Conservation (phyloP, 2,329 filamentous ascomycete genomes). For the Balansia obtecta region DNA sequence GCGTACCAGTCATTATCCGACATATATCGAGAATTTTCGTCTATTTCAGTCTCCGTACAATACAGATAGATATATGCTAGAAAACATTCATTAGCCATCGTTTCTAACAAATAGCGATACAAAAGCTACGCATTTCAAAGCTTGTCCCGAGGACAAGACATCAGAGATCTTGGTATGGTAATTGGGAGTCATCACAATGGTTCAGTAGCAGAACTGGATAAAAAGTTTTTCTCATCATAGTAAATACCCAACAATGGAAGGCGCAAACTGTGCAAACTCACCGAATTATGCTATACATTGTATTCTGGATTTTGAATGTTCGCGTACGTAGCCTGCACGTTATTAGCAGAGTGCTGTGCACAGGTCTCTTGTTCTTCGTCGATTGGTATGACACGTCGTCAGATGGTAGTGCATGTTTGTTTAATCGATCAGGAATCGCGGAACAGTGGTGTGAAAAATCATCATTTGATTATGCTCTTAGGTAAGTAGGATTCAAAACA, state of each 20-base stretch:
- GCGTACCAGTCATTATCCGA: too few relatives aligned
- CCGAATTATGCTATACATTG: too few relatives aligned
- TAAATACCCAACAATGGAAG: background rate
- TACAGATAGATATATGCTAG: too few relatives aligned
- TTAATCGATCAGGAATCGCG: conserved; percentile 49
- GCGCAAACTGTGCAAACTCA: too few relatives aligned
- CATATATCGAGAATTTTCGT: too few relatives aligned
- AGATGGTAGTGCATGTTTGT: conserved; percentile 72
- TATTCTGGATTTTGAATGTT: too few relatives aligned
- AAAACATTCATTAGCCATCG: too few relatives aligned
- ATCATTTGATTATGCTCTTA: conserved; percentile 28
- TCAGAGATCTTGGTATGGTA: conserved; percentile 55
- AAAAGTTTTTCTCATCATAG: conserved; percentile 51
- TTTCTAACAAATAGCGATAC: too few relatives aligned
- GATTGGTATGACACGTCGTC: conserved; percentile 21
- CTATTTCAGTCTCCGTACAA: too few relatives aligned
- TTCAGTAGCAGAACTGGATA: conserved; percentile 71
- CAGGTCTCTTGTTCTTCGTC: background rate
- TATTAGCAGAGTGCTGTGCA: background rate
- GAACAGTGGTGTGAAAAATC: conserved; percentile 46
- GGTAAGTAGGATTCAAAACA: background rate
- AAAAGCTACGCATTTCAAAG: too few relatives aligned
- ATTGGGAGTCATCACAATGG: conserved; percentile 49
- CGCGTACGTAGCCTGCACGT: background rate
- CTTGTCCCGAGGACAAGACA: conserved; percentile 8